Percentiles rank a stretch among this genome's conserved stretches.
These are phyloP conservation scores for Chlorophyllum brunneum DNA, from an alignment of 768 basidiomycete genomes.

Conservation along the genomic window DNA sequence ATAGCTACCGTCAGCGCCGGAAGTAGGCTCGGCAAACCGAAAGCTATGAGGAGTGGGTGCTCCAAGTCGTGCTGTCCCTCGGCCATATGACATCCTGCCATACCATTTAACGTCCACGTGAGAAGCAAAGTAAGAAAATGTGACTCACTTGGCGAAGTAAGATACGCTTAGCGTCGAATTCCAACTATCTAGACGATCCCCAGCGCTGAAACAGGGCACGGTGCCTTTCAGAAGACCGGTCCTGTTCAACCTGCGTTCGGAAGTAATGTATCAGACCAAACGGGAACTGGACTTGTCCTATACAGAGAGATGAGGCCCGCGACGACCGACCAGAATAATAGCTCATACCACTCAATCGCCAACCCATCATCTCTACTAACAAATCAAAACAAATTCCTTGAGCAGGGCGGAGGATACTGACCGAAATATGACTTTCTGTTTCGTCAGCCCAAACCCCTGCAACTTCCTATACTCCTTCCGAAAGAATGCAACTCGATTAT, in stretches of 20 bases:
- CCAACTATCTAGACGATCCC: too few relatives aligned
- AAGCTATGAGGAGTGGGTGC: too few relatives aligned
- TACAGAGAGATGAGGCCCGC: background rate
- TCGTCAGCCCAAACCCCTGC: slow-evolving; percentile 6
- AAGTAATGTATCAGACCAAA: slow-evolving; percentile 12
- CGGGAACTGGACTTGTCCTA: slow-evolving; percentile 10
- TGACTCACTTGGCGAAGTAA: too few relatives aligned
- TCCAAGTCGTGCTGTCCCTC: too few relatives aligned
- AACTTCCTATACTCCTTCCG: slow-evolving; percentile 5
- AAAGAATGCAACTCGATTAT: slow-evolving; percentile 7
- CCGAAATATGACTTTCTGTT: slow-evolving; percentile 11
- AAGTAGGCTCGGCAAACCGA: too few relatives aligned
- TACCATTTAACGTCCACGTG: too few relatives aligned
- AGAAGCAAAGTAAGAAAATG: too few relatives aligned
- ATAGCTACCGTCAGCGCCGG: too few relatives aligned
- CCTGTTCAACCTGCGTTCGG: slow-evolving; percentile 5
- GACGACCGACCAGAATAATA: background rate
- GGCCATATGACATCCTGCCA: too few relatives aligned
- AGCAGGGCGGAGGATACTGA: too few relatives aligned
- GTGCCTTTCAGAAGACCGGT: too few relatives aligned
- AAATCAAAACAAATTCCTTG: background rate
- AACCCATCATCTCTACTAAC: slow-evolving; percentile 9
- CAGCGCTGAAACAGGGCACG: background rate
- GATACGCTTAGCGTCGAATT: too few relatives aligned
- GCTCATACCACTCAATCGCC: slow-evolving; percentile 8